Conservation (phyloP, 1,284 basidiomycete genomes). For the Fistulinella cinereoalba region DNA sequence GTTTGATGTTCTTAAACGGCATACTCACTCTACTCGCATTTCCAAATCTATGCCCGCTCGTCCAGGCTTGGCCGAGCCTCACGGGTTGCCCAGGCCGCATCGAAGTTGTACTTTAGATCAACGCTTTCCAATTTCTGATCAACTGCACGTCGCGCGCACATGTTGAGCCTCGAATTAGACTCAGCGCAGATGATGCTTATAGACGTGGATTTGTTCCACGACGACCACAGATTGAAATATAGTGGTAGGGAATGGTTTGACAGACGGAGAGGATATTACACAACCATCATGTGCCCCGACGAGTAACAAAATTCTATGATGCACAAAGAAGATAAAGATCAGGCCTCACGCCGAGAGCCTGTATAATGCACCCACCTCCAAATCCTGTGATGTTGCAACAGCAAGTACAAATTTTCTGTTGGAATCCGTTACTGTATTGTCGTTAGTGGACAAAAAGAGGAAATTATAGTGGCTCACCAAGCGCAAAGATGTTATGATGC, state of each 20-base stretch:
- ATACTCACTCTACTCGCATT: too few relatives aligned
- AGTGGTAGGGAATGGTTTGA: neutral
- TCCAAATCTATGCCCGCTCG: too few relatives aligned
- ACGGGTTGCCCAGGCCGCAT: too few relatives aligned
- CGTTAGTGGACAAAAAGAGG: constrained; percentile 1
- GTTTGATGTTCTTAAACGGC: too few relatives aligned
- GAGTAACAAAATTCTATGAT: constrained; percentile 51
- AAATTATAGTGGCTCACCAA: constrained; percentile 50
- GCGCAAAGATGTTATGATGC: constrained; percentile 67
- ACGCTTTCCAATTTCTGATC: too few relatives aligned
- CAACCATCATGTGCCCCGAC: constrained; percentile 43
- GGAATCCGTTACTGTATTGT: constrained; percentile 68
- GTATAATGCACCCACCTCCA: constrained; percentile 51
- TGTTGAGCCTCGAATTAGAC: neutral
- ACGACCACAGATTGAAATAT: neutral
- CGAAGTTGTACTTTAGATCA: too few relatives aligned
- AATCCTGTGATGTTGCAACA: constrained; percentile 77
- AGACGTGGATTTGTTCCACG: neutral
- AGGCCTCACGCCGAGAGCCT: neutral
- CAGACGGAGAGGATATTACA: neutral
- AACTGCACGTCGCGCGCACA: too few relatives aligned
- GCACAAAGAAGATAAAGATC: neutral
- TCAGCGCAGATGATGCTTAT: constrained; percentile 1
- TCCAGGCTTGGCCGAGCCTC: too few relatives aligned
- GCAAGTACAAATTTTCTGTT: constrained; percentile 83